phyloP scores from a whole-genome alignment of 306 rosid genomes.

The Ammopiptanthus mongolicus region DNA sequence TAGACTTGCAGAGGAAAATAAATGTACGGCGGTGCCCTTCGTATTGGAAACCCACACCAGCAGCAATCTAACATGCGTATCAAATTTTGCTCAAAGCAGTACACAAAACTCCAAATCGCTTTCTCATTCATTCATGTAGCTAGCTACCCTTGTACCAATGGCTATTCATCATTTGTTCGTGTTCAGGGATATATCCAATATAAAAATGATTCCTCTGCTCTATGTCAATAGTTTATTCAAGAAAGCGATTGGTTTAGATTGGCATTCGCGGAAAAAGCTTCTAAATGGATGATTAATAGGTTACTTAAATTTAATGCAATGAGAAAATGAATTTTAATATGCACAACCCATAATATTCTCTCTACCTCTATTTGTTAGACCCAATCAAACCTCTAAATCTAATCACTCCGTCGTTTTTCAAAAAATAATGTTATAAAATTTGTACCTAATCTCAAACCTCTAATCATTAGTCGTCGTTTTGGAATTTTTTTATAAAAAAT shows the following conservation, averaged over 20 bases:
- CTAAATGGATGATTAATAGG: neutral
- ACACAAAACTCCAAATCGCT: constrained; percentile 12
- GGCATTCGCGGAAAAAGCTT: neutral
- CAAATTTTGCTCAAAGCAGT: neutral
- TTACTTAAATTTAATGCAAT: neutral
- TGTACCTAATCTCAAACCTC: neutral
- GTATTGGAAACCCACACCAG: neutral
- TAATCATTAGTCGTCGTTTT: neutral
- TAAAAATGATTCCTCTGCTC: neutral
- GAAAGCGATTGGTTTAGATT: neutral
- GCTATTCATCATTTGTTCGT: neutral
- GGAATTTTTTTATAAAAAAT: neutral
- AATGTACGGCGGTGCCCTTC: constrained; percentile 2
- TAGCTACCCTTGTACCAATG: constrained; percentile 16
- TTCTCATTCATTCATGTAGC: constrained; percentile 27
- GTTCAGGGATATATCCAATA: constrained; percentile 6
- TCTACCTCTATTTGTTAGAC: neutral
- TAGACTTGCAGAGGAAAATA: neutral
- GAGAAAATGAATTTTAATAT: neutral
- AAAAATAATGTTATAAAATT: neutral
- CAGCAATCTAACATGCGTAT: neutral
- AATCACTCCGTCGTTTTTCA: neutral
- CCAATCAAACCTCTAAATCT: constrained; percentile 1
- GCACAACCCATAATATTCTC: neutral
- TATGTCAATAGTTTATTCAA: constrained; percentile 1